Evolutionary conservation across 106 monocot genomes (phyloP).

Genomic region (Narthecium ossifragum): DNA sequence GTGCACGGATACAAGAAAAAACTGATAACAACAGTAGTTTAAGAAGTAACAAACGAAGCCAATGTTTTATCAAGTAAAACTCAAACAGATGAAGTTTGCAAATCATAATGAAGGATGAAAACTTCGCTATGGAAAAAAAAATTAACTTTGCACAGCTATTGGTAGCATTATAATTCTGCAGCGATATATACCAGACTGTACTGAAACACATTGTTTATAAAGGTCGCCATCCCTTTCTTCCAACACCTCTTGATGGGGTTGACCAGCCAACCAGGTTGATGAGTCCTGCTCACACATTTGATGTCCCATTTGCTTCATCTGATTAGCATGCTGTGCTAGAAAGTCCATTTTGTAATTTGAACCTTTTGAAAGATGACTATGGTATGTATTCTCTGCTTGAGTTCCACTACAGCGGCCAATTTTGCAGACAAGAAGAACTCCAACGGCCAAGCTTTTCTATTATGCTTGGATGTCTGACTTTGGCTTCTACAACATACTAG

Average conservation of each 20-base stretch:
- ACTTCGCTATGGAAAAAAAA: no score
- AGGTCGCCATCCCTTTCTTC: background rate
- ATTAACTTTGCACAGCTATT: no score
- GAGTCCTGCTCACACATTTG: conserved; percentile 19
- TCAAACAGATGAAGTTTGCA: no score
- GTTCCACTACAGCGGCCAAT: conserved; percentile 15
- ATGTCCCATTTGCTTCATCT: conserved; percentile 3
- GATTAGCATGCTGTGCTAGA: conserved; percentile 7
- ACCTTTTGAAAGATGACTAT: conserved; percentile 4
- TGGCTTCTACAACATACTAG: no score
- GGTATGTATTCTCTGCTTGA: conserved; percentile 3
- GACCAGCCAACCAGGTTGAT: conserved; percentile 16
- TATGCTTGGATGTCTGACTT: no score
- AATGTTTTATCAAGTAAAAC: no score
- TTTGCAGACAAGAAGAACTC: background rate
- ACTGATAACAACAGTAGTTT: no score
- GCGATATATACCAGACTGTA: conserved; percentile 14
- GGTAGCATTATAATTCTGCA: no score
- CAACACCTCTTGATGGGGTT: conserved; percentile 12
- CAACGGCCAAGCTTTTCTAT: no score
- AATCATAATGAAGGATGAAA: no score
- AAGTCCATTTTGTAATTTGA: conserved; percentile 4
- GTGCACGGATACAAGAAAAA: no score
- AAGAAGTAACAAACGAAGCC: no score
- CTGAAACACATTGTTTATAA: background rate